Percentiles rank a stretch among this genome's conserved stretches.
phyloP scores from a whole-genome alignment of 305 asterid species.

The Ruellia speciosa region DNA sequence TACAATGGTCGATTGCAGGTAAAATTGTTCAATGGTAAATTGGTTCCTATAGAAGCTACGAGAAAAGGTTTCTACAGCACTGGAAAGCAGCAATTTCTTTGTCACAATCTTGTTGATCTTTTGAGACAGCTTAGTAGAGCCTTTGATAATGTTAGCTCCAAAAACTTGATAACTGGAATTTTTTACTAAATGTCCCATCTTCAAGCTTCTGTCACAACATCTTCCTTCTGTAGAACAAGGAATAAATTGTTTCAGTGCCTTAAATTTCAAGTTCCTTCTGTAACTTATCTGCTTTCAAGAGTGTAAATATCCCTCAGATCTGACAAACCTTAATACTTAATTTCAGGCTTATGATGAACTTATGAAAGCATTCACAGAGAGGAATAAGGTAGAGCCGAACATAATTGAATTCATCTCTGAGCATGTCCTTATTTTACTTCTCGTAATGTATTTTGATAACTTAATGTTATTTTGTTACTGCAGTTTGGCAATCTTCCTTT shows the following conservation, averaged over 20 bases:
- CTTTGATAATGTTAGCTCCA: constrained; percentile 68
- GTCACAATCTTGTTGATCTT: constrained; percentile 91
- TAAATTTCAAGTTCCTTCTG: not conserved
- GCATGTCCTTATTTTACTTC: not conserved
- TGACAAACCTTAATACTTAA: constrained; percentile 25
- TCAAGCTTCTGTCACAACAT: not conserved
- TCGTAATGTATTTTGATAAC: not conserved
- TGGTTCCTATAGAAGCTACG: constrained; percentile 61
- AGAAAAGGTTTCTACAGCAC: constrained; percentile 64
- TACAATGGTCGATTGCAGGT: constrained; percentile 45
- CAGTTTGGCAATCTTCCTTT: constrained; percentile 94
- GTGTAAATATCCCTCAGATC: constrained; percentile 17
- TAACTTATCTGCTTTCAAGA: constrained; percentile 4
- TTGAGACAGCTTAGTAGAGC: constrained; percentile 90
- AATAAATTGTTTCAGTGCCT: not conserved
- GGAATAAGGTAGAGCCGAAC: constrained; percentile 61
- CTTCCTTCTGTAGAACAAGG: not conserved
- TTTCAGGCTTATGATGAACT: constrained; percentile 89
- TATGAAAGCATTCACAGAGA: constrained; percentile 84
- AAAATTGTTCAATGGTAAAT: constrained; percentile 81
- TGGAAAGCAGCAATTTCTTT: constrained; percentile 75
- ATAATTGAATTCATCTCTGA: not conserved
- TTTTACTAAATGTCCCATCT: not conserved
- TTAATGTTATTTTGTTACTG: constrained; percentile 23
- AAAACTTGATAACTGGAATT: constrained; percentile 18